Conservation (phyloP, 148 eudicot species). For the Polygonum aviculare region DNA sequence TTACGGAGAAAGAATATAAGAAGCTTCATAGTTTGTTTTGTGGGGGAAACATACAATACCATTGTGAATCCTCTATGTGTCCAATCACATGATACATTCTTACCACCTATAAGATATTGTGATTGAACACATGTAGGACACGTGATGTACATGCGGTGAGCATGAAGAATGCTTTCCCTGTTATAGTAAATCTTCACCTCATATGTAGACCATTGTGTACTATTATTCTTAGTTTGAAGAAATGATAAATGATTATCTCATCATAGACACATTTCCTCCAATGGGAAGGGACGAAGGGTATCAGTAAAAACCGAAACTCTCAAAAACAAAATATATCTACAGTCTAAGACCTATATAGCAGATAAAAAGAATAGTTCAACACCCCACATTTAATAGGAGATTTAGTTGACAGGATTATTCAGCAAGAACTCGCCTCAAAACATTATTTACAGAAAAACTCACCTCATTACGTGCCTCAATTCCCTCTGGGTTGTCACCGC, state of each 20-base stretch:
- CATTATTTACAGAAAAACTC: conserved; percentile 7
- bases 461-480: conserved; percentile 99
- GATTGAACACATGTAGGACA: no score
- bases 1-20: not conserved
- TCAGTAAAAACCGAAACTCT: not conserved
- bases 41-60: not conserved
- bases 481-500: conserved; percentile 97
- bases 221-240: not conserved
- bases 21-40: not conserved
- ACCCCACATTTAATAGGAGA: not conserved
- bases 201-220: not conserved
- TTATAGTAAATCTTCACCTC: not conserved
- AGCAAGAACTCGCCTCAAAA: not conserved
- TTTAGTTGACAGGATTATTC: not conserved
- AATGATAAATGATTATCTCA: not conserved
- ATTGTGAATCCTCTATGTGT: not conserved
- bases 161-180: not conserved
- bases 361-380: not conserved
- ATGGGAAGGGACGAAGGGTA: not conserved
- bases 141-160: no score
- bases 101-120: not conserved
- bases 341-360: not conserved
- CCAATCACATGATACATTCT: not conserved
- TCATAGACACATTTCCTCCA: not conserved
- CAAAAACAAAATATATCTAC: not conserved